phyloP scores from a whole-genome alignment of 495 filamentous ascomycete species.

The Hypoxylon cercidicola region DNA sequence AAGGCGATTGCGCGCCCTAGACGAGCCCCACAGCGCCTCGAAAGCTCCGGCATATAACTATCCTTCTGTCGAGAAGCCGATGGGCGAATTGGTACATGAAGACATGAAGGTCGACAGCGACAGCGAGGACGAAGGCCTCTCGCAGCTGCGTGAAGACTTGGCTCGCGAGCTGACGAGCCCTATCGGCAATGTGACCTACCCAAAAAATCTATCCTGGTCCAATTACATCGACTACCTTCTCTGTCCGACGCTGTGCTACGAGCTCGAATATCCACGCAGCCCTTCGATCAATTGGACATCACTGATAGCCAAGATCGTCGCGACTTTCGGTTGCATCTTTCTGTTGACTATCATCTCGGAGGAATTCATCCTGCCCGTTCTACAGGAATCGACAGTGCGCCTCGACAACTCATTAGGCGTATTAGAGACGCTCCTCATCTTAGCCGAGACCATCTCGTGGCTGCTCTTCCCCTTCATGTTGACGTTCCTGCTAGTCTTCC shows the following conservation, averaged over 20 bases:
- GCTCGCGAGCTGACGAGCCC: conserved; percentile 91
- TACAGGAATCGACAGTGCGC: conserved; percentile 76
- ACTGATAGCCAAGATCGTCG: conserved; percentile 84
- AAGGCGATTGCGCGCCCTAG: conserved; percentile 79
- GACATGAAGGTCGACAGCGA: conserved; percentile 37
- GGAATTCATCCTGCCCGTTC: conserved; percentile 93
- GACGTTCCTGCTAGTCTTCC: conserved; percentile 92
- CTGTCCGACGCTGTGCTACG: conserved; percentile 97
- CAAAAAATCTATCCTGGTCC: conserved; percentile 79
- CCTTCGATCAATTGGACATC: conserved; percentile 78
- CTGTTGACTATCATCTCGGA: conserved; percentile 89
- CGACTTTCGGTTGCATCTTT: conserved; percentile 96
- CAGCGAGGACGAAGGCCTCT: conserved; percentile 61
- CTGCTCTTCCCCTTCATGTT: conserved; percentile 98
- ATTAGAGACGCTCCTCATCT: conserved; percentile 77
- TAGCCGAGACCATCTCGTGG: conserved; percentile 92
- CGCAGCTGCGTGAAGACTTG: conserved; percentile 81
- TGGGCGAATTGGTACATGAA: conserved; percentile 50
- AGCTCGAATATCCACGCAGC: conserved; percentile 93
- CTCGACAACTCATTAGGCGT: conserved; percentile 67
- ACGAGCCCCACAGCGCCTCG: conserved; percentile 76
- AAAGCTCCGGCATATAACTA: conserved; percentile 78
- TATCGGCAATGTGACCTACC: conserved; percentile 88
- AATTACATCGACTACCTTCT: conserved; percentile 91
- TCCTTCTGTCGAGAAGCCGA: conserved; percentile 69